A percentile compares a stretch with the other conserved stretches of the same genome.
Conservation (phyloP, 345 rosid species). For the Boechera stricta region DNA sequence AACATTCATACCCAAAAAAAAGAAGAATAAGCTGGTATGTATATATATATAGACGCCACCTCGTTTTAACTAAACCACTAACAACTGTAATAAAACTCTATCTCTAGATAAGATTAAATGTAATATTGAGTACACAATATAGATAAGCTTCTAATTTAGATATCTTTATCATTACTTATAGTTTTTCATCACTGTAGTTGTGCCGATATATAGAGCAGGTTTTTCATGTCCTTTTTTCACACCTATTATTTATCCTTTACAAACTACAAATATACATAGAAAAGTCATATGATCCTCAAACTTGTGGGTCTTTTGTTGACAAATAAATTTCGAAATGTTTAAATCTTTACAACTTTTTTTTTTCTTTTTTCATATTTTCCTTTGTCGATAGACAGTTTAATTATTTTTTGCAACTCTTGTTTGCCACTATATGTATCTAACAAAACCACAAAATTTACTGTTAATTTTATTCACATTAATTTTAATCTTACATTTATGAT, state of each 20-base stretch:
- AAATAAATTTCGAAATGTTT: not conserved
- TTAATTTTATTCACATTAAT: not conserved
- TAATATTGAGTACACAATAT: not conserved
- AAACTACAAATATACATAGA: not conserved
- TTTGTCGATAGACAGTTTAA: not conserved
- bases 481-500: not conserved
- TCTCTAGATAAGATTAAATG: not conserved
- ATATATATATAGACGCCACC: not conserved
- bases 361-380: not conserved
- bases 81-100: not conserved
- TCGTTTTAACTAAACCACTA: not conserved
- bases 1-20: too few species aligned
- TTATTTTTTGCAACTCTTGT: not conserved
- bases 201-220: too few species aligned
- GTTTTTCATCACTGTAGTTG: not conserved
- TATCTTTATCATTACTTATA: too few species aligned
- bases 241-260: too few species aligned
- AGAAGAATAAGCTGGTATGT: conserved; percentile 51
- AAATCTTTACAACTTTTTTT: not conserved
- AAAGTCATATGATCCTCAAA: not conserved
- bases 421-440: not conserved
- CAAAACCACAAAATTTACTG: not conserved
- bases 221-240: too few species aligned
- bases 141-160: not conserved
- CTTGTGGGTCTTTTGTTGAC: not conserved